Conservation (phyloP, 2,329 filamentous ascomycete genomes). For the Sarocladium strictum region DNA sequence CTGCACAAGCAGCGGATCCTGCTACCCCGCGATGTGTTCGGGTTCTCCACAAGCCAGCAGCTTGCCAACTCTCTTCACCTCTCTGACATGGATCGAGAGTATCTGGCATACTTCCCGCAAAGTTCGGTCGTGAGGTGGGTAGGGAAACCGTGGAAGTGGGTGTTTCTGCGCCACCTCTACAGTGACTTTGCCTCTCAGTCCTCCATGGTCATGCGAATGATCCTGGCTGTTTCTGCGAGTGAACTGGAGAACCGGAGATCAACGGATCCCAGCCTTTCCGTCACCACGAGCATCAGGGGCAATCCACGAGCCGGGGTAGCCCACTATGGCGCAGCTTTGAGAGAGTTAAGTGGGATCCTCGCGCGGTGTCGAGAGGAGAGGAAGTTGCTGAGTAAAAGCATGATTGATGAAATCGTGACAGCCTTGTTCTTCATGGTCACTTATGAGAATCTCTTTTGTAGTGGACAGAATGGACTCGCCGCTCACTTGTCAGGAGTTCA, state of each 20-base stretch:
- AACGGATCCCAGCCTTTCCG: not conserved
- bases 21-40: conserved; percentile 2
- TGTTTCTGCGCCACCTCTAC: not conserved
- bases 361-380: not conserved
- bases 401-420: not conserved
- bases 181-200: not conserved
- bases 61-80: not conserved
- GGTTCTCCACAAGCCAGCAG: not conserved
- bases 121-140: not conserved
- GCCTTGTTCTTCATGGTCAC: not conserved
- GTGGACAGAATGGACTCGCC: not conserved
- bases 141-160: conserved; percentile 1
- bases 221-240: not conserved
- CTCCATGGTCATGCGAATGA: not conserved
- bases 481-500: not conserved
- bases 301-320: not conserved
- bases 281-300: not conserved
- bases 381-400: not conserved
- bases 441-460: not conserved
- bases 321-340: not conserved
- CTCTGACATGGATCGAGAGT: not conserved
- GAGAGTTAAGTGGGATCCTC: not conserved
- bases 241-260: not conserved
- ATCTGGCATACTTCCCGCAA: conserved; percentile 1
- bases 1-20: not conserved